These are phyloP conservation scores for Oryza brachyantha DNA, from an alignment of 176 grass and related monocot genomes.

Conservation along the genomic window DNA sequence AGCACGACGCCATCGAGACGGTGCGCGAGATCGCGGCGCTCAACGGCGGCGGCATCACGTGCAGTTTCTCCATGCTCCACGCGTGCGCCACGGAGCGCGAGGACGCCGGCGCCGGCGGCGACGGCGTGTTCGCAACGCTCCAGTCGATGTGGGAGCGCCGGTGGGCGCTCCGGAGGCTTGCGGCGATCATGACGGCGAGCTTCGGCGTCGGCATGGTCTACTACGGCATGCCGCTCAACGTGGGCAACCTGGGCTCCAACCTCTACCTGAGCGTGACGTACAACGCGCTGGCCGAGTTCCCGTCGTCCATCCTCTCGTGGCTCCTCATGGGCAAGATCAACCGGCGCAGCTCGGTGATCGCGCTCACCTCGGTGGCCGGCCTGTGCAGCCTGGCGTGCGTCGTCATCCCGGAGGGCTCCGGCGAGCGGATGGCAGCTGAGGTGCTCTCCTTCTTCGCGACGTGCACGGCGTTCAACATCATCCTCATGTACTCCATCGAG, in stretches of 20 bases:
- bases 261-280: slow-evolving; percentile 79
- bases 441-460: slow-evolving; percentile 66
- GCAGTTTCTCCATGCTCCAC: slow-evolving; percentile 78
- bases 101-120: background rate
- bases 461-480: slow-evolving; percentile 72
- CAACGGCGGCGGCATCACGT: slow-evolving; percentile 50
- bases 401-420: slow-evolving; percentile 20
- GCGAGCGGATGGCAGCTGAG: slow-evolving; percentile 57
- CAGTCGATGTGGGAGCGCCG: slow-evolving; percentile 47
- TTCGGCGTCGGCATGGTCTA: slow-evolving; percentile 83
- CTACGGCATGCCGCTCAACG: slow-evolving; percentile 91
- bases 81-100: slow-evolving; percentile 29
- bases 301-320: slow-evolving; percentile 48
- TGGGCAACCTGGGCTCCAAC: slow-evolving; percentile 77
- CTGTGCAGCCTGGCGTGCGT: slow-evolving; percentile 60
- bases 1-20: slow-evolving; percentile 67
- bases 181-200: slow-evolving; percentile 53
- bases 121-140: slow-evolving; percentile 45
- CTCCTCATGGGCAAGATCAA: slow-evolving; percentile 53
- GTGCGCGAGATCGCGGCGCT: slow-evolving; percentile 53
- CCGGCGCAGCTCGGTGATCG: slow-evolving; percentile 51
- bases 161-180: slow-evolving; percentile 68
- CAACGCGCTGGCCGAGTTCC: slow-evolving; percentile 80
- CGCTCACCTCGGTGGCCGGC: slow-evolving; percentile 42
- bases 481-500: slow-evolving; percentile 76